Evolutionary conservation across 192 early-diverging fungal genomes (phyloP), one percentile per base, ranked within the genome.

Genomic region (Allomyces javanicus): DNA sequence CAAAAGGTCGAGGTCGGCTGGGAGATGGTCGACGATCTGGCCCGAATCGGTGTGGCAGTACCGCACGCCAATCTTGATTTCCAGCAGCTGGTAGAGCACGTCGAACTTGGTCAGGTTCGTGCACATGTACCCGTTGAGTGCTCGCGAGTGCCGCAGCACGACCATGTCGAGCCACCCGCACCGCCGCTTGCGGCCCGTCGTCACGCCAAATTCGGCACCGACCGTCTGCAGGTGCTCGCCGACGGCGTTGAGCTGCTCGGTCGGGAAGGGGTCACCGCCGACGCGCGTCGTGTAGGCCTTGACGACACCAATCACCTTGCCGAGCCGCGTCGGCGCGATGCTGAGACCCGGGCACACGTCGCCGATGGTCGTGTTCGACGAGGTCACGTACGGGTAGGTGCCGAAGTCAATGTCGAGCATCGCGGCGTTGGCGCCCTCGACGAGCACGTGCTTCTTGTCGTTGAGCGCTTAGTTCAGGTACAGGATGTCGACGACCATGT

Each of bases 281-380:
- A 99, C 96, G 71, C 96, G 88, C 12, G 94, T 97, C 44, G 94
- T 96, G 75, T 99, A 99, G 10, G 96, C 96, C 82, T 99, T 99
- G 68, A 95, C 90, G 26, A 99, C 96, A 69, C 93, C 96, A 66
- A 92, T 79, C 12, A 92, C 83, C 44, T 88, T 81, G 24, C 80
- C 83, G 65, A 98, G 84, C 63, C 78, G 81, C 70, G 66, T 78
- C 21, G 94, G 94, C 43, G 96, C 87, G 66, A 99, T 83, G 62
- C 96, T 93, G 64, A 99, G 81, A 61, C 96, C 96, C 26, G 92
- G 94, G 73, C 87, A 92, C 45, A 96, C 94, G 68, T 94, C 96
- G 65, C 94, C 96, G 44, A 99, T 70, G 24, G 86, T 81, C 10
- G 96, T 99, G 79, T 87, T 95, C 65, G 92, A 95, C 64, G 90